Conservation (phyloP, 2,329 filamentous ascomycete species). For the Lasiodiplodia theobromae region DNA sequence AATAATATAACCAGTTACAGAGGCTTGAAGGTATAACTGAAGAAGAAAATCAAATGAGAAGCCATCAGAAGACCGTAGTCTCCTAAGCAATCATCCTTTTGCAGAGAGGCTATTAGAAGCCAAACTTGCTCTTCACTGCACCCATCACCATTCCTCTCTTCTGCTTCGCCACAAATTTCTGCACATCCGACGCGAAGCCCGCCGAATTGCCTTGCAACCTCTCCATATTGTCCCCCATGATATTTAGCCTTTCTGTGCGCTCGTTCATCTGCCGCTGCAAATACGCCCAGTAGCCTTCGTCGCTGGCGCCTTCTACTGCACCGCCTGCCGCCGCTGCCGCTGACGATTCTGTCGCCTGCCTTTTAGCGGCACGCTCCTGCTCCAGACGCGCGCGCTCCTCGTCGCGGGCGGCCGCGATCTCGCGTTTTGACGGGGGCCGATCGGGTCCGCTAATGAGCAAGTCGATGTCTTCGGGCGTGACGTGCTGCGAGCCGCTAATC, state of each 20-base stretch:
- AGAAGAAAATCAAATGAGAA: not conserved
- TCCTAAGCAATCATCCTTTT: not conserved
- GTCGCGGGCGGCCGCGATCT: conserved; percentile 78
- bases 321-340: conserved; percentile 33
- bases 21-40: not conserved
- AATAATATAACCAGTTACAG: not conserved
- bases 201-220: conserved; percentile 79
- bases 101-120: not conserved
- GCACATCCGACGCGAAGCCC: conserved; percentile 86
- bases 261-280: conserved; percentile 88
- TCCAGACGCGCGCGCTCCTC: conserved; percentile 68
- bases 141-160: conserved; percentile 85
- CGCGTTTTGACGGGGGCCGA: conserved; percentile 85
- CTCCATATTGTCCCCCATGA: conserved; percentile 86
- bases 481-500: conserved; percentile 93
- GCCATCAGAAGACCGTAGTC: not conserved
- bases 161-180: conserved; percentile 84
- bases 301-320: conserved; percentile 32
- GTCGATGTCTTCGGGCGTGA: conserved; percentile 87
- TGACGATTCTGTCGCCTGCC: conserved; percentile 38
- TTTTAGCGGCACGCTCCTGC: conserved; percentile 45
- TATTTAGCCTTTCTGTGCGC: conserved; percentile 82
- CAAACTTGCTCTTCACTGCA: conserved; percentile 35
- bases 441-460: conserved; percentile 88
- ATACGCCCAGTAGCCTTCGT: conserved; percentile 76